These are phyloP conservation scores for Globisporangium radiosum DNA, from an alignment of 352 stramenopile species.

Conservation along the genomic window DNA sequence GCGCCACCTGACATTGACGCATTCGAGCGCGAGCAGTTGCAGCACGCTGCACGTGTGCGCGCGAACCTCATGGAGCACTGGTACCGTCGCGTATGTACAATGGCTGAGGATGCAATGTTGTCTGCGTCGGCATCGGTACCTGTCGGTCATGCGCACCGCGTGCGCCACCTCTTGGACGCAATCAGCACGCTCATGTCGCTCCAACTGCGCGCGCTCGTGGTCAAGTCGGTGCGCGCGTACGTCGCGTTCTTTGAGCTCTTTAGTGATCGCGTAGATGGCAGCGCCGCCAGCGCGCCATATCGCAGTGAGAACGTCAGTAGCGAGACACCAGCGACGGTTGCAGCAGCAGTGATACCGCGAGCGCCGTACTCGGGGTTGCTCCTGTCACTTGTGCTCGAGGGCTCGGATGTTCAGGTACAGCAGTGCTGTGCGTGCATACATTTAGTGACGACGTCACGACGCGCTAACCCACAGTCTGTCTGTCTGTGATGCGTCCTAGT, in stretches of 20 bases:
- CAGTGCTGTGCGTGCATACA: not conserved
- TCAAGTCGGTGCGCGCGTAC: conserved; percentile 61
- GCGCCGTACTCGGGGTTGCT: not conserved
- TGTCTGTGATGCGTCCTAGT: conserved; percentile 17
- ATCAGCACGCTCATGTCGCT: conserved; percentile 70
- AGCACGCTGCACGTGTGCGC: conserved; percentile 36
- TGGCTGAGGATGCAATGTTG: conserved; percentile 38
- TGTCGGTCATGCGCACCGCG: conserved; percentile 16
- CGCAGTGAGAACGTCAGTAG: not conserved
- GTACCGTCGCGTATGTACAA: conserved; percentile 37
- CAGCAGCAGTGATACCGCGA: not conserved
- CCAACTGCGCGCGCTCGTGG: conserved; percentile 55
- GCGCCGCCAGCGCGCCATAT: too few relatives aligned
- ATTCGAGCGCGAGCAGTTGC: conserved; percentile 53
- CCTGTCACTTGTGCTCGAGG: not conserved
- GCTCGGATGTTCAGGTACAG: conserved; percentile 2
- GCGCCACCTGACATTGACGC: conserved; percentile 31
- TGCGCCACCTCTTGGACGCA: conserved; percentile 51
- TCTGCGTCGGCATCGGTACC: conserved; percentile 12
- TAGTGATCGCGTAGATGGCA: not conserved
- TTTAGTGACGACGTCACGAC: not conserved
- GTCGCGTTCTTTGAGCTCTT: conserved; percentile 65
- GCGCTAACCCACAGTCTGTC: not conserved
- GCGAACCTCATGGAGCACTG: conserved; percentile 47
- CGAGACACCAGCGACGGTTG: not conserved